These are phyloP conservation scores for Peronospora tabacina DNA, from an alignment of 352 stramenopile genomes.

Conservation along the genomic window DNA sequence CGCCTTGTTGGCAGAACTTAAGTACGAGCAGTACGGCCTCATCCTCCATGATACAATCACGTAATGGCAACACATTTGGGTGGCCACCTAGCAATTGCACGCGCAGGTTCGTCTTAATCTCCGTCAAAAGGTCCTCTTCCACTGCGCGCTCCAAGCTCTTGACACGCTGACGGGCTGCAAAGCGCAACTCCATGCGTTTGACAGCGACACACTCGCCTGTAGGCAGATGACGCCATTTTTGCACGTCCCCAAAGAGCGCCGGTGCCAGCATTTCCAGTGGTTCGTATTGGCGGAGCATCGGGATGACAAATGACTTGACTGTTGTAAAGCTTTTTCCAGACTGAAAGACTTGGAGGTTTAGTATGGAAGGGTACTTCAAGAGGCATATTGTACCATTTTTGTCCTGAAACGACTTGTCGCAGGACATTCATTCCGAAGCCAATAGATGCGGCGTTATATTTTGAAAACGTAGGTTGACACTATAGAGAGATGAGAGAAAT, in stretches of 20 bases:
- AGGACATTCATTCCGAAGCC: constrained; percentile 3
- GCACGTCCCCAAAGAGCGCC: constrained; percentile 66
- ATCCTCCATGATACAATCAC: constrained; percentile 57
- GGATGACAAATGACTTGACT: constrained; percentile 3
- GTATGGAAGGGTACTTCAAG: constrained; percentile 23
- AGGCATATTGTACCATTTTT: constrained; percentile 11
- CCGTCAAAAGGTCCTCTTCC: constrained; percentile 62
- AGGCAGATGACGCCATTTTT: constrained; percentile 45
- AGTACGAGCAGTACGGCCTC: constrained; percentile 59
- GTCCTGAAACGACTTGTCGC: constrained; percentile 13
- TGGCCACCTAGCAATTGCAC: constrained; percentile 58
- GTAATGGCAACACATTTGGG: constrained; percentile 54
- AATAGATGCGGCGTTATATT: not conserved
- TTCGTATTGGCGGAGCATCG: constrained; percentile 42
- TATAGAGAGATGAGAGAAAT: too few relatives aligned
- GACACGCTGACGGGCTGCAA: constrained; percentile 39
- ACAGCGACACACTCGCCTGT: constrained; percentile 56
- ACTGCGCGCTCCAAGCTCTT: constrained; percentile 41
- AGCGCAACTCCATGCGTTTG: constrained; percentile 71
- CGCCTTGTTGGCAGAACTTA: constrained; percentile 55
- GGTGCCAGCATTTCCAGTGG: constrained; percentile 49
- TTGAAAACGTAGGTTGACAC: too few relatives aligned
- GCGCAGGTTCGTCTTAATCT: constrained; percentile 61
- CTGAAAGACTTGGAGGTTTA: constrained; percentile 2
- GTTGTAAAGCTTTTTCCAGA: constrained; percentile 13